Conservation (phyloP, 208 protist species). For the Trypanosoma lewisi region DNA sequence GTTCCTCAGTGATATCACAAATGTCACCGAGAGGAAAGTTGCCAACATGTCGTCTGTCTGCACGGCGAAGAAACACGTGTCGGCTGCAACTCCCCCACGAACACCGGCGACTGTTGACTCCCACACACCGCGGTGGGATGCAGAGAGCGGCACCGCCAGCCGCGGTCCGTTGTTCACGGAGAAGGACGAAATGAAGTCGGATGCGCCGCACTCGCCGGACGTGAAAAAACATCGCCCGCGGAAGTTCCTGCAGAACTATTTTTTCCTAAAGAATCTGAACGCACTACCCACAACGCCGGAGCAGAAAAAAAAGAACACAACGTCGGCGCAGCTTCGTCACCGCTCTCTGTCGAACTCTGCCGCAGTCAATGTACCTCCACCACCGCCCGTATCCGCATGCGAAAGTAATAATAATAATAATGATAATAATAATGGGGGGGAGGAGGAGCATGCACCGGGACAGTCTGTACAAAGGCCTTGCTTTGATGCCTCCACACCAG, state of each 20-base stretch:
- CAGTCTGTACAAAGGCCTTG: not conserved
- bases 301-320: conserved; percentile 12
- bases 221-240: not conserved
- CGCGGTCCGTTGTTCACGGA: not conserved
- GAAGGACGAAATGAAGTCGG: not conserved
- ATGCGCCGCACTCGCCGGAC: not conserved
- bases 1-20: conserved; percentile 6
- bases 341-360: not conserved
- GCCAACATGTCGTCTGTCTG: not conserved
- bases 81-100: not conserved
- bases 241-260: conserved; percentile 17
- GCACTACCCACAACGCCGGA: conserved; percentile 16
- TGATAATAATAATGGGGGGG: no score
- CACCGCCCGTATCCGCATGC: not conserved
- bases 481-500: not conserved
- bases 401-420: no score
- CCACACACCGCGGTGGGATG: not conserved
- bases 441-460: not conserved
- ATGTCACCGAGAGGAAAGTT: not conserved
- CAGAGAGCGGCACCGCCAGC: no score
- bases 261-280: conserved; percentile 21
- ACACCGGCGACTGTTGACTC: not conserved
- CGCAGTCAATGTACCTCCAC: conserved; percentile 13
- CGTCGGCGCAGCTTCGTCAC: conserved; percentile 4
- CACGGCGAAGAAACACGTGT: not conserved